These are phyloP conservation scores for Erythrophleum ivorense DNA, from an alignment of 331 rosid genomes.

Conservation along the genomic window DNA sequence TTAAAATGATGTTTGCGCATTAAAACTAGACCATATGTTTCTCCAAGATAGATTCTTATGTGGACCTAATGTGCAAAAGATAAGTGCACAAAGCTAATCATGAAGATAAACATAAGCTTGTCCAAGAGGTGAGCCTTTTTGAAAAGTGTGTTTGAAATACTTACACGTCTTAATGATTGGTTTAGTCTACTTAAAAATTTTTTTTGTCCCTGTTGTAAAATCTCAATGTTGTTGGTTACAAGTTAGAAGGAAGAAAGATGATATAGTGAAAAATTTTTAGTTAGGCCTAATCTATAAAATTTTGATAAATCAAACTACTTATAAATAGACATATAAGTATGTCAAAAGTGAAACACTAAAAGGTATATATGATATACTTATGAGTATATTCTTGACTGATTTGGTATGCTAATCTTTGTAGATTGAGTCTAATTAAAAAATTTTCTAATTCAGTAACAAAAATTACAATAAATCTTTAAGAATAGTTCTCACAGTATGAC, in stretches of 20 bases:
- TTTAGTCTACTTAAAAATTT: no score
- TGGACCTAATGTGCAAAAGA: not conserved
- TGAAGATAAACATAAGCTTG: no score
- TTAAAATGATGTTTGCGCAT: slow-evolving; percentile 5
- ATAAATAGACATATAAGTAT: not conserved
- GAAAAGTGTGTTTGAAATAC: no score
- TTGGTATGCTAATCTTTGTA: not conserved
- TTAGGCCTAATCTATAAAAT: not conserved
- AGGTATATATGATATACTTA: no score
- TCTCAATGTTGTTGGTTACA: no score
- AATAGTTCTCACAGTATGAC: not conserved
- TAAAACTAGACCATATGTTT: not conserved
- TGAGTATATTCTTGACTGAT: not conserved
- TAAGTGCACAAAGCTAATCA: not conserved
- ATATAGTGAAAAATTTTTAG: not conserved
- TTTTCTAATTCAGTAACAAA: not conserved
- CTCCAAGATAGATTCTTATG: not conserved
- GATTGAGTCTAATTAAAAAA: not conserved
- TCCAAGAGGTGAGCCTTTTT: not conserved
- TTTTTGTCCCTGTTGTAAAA: no score
- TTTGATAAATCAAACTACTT: not conserved
- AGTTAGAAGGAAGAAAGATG: no score
- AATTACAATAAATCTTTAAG: not conserved
- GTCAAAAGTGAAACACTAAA: not conserved
- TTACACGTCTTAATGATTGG: no score